Conservation (phyloP, 371 early-diverging fungal species). For the Lichtheimia hyalospora region DNA sequence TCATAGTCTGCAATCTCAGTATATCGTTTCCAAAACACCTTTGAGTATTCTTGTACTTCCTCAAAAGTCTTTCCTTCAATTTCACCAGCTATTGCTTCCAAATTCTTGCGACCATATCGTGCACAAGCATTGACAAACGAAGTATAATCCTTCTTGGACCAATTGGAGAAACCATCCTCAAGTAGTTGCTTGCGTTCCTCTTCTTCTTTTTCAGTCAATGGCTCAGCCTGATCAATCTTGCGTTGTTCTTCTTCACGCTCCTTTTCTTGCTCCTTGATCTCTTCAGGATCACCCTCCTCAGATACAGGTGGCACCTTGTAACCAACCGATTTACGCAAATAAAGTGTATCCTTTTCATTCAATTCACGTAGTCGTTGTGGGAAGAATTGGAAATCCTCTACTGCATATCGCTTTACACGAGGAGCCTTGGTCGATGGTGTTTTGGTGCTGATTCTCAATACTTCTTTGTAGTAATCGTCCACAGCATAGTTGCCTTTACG, state of each 20-base stretch:
- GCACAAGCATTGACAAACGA: slow-evolving; percentile 90
- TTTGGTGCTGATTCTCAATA: slow-evolving; percentile 58
- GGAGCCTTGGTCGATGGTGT: slow-evolving; percentile 51
- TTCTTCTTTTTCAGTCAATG: slow-evolving; percentile 87
- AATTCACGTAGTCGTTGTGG: slow-evolving; percentile 78
- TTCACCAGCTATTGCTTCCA: slow-evolving; percentile 77
- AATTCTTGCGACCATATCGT: slow-evolving; percentile 79
- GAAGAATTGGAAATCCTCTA: slow-evolving; percentile 92
- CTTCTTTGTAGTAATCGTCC: slow-evolving; percentile 86
- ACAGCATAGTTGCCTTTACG: slow-evolving; percentile 84
- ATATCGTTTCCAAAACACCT: slow-evolving; percentile 87
- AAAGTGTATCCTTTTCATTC: slow-evolving; percentile 76
- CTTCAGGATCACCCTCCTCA: slow-evolving; percentile 34
- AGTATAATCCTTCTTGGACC: slow-evolving; percentile 94
- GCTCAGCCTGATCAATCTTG: slow-evolving; percentile 84
- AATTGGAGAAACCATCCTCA: slow-evolving; percentile 85
- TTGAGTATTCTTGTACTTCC: slow-evolving; percentile 82
- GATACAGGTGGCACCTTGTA: slow-evolving; percentile 55
- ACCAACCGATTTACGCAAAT: slow-evolving; percentile 62
- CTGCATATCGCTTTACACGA: slow-evolving; percentile 57
- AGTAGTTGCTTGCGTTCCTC: slow-evolving; percentile 80
- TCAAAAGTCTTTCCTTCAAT: slow-evolving; percentile 88
- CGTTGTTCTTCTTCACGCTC: slow-evolving; percentile 79
- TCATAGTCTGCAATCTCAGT: slow-evolving; percentile 83
- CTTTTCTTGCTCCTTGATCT: slow-evolving; percentile 58